Percentiles rank a stretch among this genome's conserved stretches.
phyloP scores from a whole-genome alignment of 2,329 filamentous ascomycete species.

The Hansfordia pulvinata region DNA sequence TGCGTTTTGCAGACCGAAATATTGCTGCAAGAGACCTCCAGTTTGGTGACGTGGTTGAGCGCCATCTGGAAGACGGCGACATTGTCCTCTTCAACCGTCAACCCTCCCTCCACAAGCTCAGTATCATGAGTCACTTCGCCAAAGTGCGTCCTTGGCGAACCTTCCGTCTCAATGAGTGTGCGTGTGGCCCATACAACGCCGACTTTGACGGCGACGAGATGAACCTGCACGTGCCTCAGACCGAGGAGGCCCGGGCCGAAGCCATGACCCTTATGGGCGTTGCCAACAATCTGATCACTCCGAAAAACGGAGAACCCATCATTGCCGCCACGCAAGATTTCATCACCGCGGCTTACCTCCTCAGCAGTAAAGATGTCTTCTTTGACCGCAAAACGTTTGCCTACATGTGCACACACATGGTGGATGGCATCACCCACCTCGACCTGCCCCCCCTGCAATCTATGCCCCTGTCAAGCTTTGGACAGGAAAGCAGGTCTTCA shows the following conservation, averaged over 20 bases:
- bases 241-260: conserved; percentile 89
- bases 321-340: conserved; percentile 99
- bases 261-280: conserved; percentile 96
- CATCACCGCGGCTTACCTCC: conserved; percentile 84
- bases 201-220: conserved; percentile 99
- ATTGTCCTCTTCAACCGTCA: conserved; percentile 97
- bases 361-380: conserved; percentile 88
- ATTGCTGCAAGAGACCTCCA: conserved; percentile 60
- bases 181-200: conserved; percentile 95
- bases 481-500: conserved; percentile 97
- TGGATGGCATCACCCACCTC: conserved; percentile 62
- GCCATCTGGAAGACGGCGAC: conserved; percentile 89
- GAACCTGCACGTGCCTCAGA: conserved; percentile 96
- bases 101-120: conserved; percentile 93
- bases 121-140: conserved; percentile 90
- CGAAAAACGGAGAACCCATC: conserved; percentile 95
- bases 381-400: conserved; percentile 81
- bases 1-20: conserved; percentile 63
- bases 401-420: conserved; percentile 88
- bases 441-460: conserved; percentile 82
- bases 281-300: conserved; percentile 88
- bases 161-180: conserved; percentile 94
- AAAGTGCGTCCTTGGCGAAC: conserved; percentile 93
- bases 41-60: conserved; percentile 81
- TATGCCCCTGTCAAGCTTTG: conserved; percentile 76